Evolutionary conservation across 306 rosid species (phyloP).

Genomic region (Glycyrrhiza uralensis): DNA sequence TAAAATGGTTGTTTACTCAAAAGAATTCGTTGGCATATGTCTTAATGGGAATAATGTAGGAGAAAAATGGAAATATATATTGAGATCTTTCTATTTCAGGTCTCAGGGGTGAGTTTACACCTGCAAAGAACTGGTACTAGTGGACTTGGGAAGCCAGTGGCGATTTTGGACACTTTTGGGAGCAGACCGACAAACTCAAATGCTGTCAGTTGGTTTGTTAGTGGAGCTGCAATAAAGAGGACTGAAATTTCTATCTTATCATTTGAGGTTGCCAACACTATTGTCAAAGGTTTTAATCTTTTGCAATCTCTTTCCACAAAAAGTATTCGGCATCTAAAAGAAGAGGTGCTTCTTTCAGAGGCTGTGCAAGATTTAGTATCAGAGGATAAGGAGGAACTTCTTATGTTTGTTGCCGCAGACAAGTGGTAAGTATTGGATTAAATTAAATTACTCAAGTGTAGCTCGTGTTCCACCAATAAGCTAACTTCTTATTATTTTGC

Average conservation of each 20-base stretch:
- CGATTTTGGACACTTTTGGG: slow-evolving; percentile 81
- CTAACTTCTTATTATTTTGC: too few relatives aligned
- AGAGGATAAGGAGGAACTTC: slow-evolving; percentile 56
- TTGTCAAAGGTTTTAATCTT: slow-evolving; percentile 66
- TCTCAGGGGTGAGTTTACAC: slow-evolving; percentile 67
- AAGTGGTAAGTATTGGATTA: slow-evolving; percentile 46
- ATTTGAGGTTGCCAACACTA: slow-evolving; percentile 82
- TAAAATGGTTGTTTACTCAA: too few relatives aligned
- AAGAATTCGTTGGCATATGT: too few relatives aligned
- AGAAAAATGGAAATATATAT: not conserved
- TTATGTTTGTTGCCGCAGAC: slow-evolving; percentile 64
- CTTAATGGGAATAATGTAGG: slow-evolving; percentile 2
- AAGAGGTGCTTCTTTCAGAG: slow-evolving; percentile 61
- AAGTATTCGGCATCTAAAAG: slow-evolving; percentile 55
- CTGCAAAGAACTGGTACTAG: slow-evolving; percentile 62
- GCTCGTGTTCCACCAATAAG: too few relatives aligned
- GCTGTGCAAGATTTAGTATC: slow-evolving; percentile 66
- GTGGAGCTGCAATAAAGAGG: slow-evolving; percentile 59
- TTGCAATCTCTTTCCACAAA: slow-evolving; percentile 59
- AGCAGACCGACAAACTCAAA: slow-evolving; percentile 77
- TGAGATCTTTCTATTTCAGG: slow-evolving; percentile 44
- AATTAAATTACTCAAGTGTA: not conserved
- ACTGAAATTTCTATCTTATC: slow-evolving; percentile 66
- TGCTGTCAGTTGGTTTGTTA: slow-evolving; percentile 54
- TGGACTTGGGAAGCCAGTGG: slow-evolving; percentile 73